Conservation (phyloP, 2,329 filamentous ascomycete genomes). For the Dactylellina leptospora region DNA sequence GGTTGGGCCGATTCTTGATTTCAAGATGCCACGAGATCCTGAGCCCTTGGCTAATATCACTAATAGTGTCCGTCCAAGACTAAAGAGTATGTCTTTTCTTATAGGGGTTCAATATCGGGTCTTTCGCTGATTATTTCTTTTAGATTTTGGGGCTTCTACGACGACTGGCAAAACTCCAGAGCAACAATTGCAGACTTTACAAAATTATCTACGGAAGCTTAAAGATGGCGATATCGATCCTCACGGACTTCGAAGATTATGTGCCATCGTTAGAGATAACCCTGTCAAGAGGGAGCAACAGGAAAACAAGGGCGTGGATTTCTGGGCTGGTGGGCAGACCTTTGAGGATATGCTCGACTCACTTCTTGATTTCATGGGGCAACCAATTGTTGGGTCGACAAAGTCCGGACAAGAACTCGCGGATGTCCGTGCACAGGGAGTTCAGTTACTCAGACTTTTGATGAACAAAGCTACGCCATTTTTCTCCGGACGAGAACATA, state of each 20-base stretch:
- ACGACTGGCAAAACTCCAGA: constrained; percentile 44
- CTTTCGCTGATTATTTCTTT: not conserved
- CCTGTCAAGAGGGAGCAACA: constrained; percentile 56
- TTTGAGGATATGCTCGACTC: constrained; percentile 57
- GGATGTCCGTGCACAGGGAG: constrained; percentile 56
- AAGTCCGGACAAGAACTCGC: constrained; percentile 54
- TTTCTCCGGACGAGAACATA: constrained; percentile 55
- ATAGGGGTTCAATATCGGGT: not conserved
- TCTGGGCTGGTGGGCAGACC: constrained; percentile 57
- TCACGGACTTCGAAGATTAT: constrained; percentile 57
- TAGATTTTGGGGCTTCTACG: constrained; percentile 40
- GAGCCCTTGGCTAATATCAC: constrained; percentile 45
- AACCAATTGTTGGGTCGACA: constrained; percentile 20
- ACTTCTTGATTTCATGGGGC: constrained; percentile 56
- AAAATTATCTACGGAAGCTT: constrained; percentile 53
- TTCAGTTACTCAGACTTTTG: constrained; percentile 64
- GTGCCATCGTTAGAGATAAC: constrained; percentile 57
- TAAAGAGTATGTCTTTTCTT: constrained; percentile 23
- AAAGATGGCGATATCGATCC: constrained; percentile 58
- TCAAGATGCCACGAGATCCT: constrained; percentile 18
- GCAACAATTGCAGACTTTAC: constrained; percentile 43
- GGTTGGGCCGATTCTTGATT: constrained; percentile 9
- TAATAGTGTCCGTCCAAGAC: constrained; percentile 34
- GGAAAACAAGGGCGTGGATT: constrained; percentile 56
- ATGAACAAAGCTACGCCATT: constrained; percentile 61